These are phyloP conservation scores for Telopea speciosissima DNA, from an alignment of 177 flowering plant genomes.

Conservation along the genomic window DNA sequence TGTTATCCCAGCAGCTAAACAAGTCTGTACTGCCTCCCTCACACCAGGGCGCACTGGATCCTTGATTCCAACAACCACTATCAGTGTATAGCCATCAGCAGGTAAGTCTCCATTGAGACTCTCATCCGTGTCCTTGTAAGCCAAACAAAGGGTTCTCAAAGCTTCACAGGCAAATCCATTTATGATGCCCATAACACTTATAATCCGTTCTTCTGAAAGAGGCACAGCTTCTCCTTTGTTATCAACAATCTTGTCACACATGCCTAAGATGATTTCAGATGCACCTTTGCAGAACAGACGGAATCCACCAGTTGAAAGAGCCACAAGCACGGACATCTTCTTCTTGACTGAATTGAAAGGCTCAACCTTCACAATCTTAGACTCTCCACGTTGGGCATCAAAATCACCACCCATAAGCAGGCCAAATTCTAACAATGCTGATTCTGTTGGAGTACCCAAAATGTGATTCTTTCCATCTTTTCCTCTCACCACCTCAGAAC, in stretches of 20 bases:
- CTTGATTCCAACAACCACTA: conserved; percentile 47
- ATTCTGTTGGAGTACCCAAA: conserved; percentile 71
- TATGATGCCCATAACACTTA: conserved; percentile 26
- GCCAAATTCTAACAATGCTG: conserved; percentile 68
- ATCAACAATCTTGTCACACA: conserved; percentile 36
- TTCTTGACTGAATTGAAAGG: conserved; percentile 78
- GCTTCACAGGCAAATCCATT: conserved; percentile 41
- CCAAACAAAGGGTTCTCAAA: conserved; percentile 48
- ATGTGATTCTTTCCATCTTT: conserved; percentile 45
- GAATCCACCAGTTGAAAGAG: conserved; percentile 41
- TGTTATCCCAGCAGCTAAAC: conserved; percentile 47
- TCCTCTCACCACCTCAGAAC: conserved; percentile 51
- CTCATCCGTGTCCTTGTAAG: conserved; percentile 36
- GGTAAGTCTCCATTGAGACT: conserved; percentile 25
- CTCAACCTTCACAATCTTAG: conserved; percentile 46
- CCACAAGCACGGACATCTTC: conserved; percentile 69
- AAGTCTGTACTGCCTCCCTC: conserved; percentile 40
- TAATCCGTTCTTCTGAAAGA: conserved; percentile 25
- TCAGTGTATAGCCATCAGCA: conserved; percentile 37
- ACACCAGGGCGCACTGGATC: conserved; percentile 60
- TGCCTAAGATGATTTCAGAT: conserved; percentile 58
- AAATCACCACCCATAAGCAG: conserved; percentile 55
- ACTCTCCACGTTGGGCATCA: conserved; percentile 27
- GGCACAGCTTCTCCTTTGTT: conserved; percentile 22
- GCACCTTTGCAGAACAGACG: conserved; percentile 83